phyloP scores from a whole-genome alignment of 306 rosid genomes.

The Acacia confusa region DNA sequence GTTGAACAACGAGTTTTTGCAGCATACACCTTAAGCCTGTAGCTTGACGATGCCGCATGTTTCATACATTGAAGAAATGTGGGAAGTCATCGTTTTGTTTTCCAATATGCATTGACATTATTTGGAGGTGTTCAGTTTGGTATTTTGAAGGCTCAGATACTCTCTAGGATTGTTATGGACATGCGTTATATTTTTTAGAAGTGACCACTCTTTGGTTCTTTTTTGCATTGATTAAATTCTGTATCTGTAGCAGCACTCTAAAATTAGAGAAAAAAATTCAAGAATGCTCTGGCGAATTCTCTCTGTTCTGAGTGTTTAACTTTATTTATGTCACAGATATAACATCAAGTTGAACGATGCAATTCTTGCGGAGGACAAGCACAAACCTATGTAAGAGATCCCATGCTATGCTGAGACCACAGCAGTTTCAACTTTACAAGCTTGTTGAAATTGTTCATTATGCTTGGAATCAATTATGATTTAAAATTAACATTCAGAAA shows the following conservation, averaged over 20 bases:
- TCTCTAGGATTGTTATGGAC: background rate
- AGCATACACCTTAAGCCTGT: background rate
- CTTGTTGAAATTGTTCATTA: background rate
- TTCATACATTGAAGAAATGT: background rate
- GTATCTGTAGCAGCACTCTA: background rate
- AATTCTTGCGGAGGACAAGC: slow-evolving; percentile 91
- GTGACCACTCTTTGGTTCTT: background rate
- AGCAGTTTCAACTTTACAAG: background rate
- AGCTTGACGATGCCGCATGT: background rate
- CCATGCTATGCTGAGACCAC: background rate
- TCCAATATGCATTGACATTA: background rate
- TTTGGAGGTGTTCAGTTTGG: background rate
- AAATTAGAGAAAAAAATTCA: slow-evolving; percentile 10
- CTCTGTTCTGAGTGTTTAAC: background rate
- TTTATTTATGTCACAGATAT: slow-evolving; percentile 47
- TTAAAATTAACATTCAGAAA: background rate
- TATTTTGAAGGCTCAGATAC: too few relatives aligned
- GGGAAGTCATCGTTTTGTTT: background rate
- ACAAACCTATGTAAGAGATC: slow-evolving; percentile 71
- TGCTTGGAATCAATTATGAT: background rate
- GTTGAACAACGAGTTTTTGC: background rate
- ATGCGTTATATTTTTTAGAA: background rate
- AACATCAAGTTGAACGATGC: slow-evolving; percentile 76
- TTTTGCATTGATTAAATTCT: background rate
- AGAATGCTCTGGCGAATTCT: slow-evolving; percentile 15